Base-by-base conservation (phyloP, 2,329 filamentous ascomycete species). In the Ascocoryne sarcoides region DNA sequence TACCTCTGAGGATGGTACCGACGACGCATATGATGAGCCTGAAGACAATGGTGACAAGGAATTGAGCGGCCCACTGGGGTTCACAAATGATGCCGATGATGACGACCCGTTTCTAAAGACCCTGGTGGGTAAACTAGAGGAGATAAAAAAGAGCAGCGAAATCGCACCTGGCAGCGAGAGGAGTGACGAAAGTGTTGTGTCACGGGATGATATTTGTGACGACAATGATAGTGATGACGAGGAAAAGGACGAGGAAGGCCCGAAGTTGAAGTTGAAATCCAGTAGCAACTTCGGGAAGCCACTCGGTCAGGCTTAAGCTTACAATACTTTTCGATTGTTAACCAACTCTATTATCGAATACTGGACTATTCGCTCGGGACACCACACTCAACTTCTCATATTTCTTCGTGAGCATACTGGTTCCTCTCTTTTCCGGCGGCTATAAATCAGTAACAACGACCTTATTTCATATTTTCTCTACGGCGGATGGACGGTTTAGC, bases 271-370 rank as follows among this genome's bases (percentile, higher is more conserved):
- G 36, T 29, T 58, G 31, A 57, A 53, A 39, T 47, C 49, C 4
- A 56, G 48, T 23, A 33, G 47, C 26, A 58, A 58, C 31, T 58
- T 58, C 44, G 55, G 55, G 10, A 44, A 40, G 31, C 55, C 54
- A 16, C 39, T 57, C 26, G 55, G 55, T 12, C 23, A 26, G 23
- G 7, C 12, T 7, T 26, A 26, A 12, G 12, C n/a, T n/a, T n/a
- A n/a, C n/a, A n/a, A n/a, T n/a, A n/a, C n/a, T n/a, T n/a, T n/a
- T n/a, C n/a, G n/a, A n/a, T n/a, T n/a, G n/a, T n/a, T n/a, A n/a
- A n/a, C n/a, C n/a, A n/a, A n/a, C n/a, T n/a, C n/a, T n/a, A n/a
- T n/a, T n/a, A n/a, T n/a, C n/a, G n/a, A n/a, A n/a, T n/a, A n/a
- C n/a, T n/a, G n/a, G n/a, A n/a, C n/a, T n/a, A n/a, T n/a, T n/a